Conservation (phyloP, 1,284 basidiomycete genomes). For the Puccinia novopanici region DNA sequence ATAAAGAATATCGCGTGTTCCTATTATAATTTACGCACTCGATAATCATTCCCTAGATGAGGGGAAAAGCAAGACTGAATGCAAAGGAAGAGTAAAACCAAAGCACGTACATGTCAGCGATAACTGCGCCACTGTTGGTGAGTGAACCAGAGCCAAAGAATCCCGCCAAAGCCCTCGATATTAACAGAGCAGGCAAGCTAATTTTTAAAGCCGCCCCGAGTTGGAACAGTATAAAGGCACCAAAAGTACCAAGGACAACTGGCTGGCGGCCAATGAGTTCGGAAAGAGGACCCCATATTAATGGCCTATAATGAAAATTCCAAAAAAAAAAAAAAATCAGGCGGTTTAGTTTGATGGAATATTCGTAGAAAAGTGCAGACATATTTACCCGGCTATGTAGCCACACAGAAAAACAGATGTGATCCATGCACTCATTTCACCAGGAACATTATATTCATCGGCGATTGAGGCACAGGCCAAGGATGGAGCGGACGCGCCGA, state of each 20-base stretch:
- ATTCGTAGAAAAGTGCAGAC: neutral
- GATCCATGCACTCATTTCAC: slow-evolving; percentile 9
- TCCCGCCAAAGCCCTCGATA: slow-evolving; percentile 70
- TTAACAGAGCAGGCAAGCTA: slow-evolving; percentile 68
- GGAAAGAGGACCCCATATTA: slow-evolving; percentile 63
- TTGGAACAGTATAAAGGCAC: slow-evolving; percentile 66
- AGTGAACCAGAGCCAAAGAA: slow-evolving; percentile 71
- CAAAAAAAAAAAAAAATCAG: neutral
- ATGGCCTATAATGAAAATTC: neutral
- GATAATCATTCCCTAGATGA: neutral
- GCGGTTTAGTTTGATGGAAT: neutral
- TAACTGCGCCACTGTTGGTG: slow-evolving; percentile 67
- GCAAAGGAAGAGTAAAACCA: neutral
- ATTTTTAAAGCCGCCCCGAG: slow-evolving; percentile 69
- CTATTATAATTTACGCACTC: too few relatives aligned
- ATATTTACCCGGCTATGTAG: slow-evolving; percentile 38
- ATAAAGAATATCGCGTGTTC: too few relatives aligned
- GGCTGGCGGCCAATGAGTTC: slow-evolving; percentile 69
- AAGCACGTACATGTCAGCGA: slow-evolving; percentile 65
- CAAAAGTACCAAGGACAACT: slow-evolving; percentile 65
- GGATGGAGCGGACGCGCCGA: slow-evolving; percentile 50
- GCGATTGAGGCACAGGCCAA: slow-evolving; percentile 5
- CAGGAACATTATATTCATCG: slow-evolving; percentile 16
- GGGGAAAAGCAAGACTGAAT: neutral
- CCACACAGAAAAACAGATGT: slow-evolving; percentile 44